Base-by-base conservation (phyloP, 2,329 filamentous ascomycete genomes). In the Fusarium vanettenii region DNA sequence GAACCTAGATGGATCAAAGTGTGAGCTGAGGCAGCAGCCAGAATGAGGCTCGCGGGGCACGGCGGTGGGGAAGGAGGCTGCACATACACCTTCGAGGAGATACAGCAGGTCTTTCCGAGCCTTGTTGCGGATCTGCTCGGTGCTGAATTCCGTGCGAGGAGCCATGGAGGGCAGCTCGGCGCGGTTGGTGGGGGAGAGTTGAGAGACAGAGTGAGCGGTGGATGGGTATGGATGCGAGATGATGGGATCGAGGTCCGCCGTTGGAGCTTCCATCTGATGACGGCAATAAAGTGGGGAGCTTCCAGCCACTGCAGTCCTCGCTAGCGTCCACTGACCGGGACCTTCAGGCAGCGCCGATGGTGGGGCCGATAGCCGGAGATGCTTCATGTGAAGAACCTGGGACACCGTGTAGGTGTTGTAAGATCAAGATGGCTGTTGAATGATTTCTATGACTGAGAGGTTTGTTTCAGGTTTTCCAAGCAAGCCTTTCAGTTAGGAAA, bases 51-150 rank as follows among this genome's bases (percentile, higher is more conserved):
- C 70, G 52, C 61, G 60, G 64, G 70, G 61, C 61, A 60, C 48
- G 39, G 71, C 64, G 63, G 41, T 69, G 74, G 66, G 72, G 63
- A 35, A 65, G 72, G 85, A 83, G 70, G 70, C 72, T 73, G 77
- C 81, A 94, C 95, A 91, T 93, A 99, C 97, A 84, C 94, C 93
- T 90, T 98, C 96, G 72, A 99, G 92, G 78, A 98, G 91, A 84
- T 93, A 92, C 77, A 99, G 89, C 76, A 99, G 88, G 82, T 98
- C 95, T 83, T 95, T 95, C 72, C 95, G 93, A 76, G 95, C 94
- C 85, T 93, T 95, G 75, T 93, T 92, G 80, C 90, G 92, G 82
- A 97, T 91, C 80, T 95, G 91, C 78, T 93, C 91, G 70, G 92
- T 90, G 83, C 92, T 92, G 82, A 97, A 94, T 81, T 89, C 90